Evolutionary conservation across 78 protist species (phyloP).

Genomic region (Tieghemostelium lacteum): DNA sequence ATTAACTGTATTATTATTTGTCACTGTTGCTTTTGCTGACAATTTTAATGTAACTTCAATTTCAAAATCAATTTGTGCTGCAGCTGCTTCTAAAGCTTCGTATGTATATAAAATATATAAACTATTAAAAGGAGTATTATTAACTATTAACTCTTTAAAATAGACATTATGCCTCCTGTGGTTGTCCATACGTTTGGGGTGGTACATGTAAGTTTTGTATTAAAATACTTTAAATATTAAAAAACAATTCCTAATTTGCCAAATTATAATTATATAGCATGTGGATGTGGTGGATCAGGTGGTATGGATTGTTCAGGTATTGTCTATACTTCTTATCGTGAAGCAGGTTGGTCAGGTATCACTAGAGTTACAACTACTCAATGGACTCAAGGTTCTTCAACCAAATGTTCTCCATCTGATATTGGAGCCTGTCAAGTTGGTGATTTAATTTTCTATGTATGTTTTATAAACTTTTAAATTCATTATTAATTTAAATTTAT

Average conservation of each 20-base stretch:
- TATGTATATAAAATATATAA: too few relatives aligned
- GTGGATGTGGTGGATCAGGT: constrained; percentile 71
- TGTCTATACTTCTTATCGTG: constrained; percentile 52
- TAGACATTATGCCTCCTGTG: constrained; percentile 34
- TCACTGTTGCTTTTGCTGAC: too few relatives aligned
- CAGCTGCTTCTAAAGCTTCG: constrained; percentile 22
- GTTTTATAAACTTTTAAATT: constrained; percentile 9
- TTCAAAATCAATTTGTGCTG: constrained; percentile 6
- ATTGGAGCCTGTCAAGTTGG: constrained; percentile 37
- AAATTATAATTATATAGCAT: too few relatives aligned
- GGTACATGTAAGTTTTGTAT: too few relatives aligned
- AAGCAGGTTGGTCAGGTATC: constrained; percentile 70
- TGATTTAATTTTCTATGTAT: constrained; percentile 63
- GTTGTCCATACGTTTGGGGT: constrained; percentile 54
- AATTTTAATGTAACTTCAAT: constrained; percentile 1
- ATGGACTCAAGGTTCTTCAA: constrained; percentile 34
- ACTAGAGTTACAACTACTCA: constrained; percentile 43
- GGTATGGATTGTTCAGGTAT: constrained; percentile 74
- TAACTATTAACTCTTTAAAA: too few relatives aligned
- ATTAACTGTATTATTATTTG: too few relatives aligned
- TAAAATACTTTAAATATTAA: too few relatives aligned
- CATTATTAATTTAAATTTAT: constrained; percentile 7
- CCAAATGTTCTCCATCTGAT: constrained; percentile 18
- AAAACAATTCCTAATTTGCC: too few relatives aligned
- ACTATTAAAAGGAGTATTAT: too few relatives aligned